These are phyloP conservation scores for Hypsizygus ulmarius DNA, from an alignment of 1,284 basidiomycete species.

Conservation along the genomic window DNA sequence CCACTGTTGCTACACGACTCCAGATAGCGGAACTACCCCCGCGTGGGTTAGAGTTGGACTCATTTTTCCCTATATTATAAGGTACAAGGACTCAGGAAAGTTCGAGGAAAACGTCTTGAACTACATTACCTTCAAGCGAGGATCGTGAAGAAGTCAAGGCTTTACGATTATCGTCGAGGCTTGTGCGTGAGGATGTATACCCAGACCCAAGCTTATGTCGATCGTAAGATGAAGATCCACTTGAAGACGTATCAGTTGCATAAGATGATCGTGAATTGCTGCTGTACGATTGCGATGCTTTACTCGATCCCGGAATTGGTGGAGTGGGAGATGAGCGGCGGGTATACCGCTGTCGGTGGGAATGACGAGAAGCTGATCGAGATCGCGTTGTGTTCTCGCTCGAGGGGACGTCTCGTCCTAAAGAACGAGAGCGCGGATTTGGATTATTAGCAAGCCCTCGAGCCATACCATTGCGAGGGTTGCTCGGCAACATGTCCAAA, in stretches of 20 bases:
- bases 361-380: slow-evolving; percentile 5
- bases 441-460: slow-evolving; percentile 28
- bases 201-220: slow-evolving; percentile 26
- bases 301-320: neutral
- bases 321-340: neutral
- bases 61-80: neutral
- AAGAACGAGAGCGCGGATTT: slow-evolving; percentile 22
- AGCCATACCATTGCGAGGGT: slow-evolving; percentile 8
- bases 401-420: neutral
- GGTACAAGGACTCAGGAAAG: neutral
- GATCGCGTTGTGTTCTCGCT: neutral
- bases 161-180: slow-evolving; percentile 35
- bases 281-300: neutral
- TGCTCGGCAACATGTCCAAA: slow-evolving; percentile 15
- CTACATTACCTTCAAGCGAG: slow-evolving; percentile 3
- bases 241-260: slow-evolving; percentile 26
- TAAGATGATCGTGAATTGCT: slow-evolving; percentile 9
- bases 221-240: slow-evolving; percentile 27
- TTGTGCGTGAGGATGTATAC: slow-evolving; percentile 45
- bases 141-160: neutral
- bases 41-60: slow-evolving; percentile 3
- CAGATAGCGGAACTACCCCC: slow-evolving; percentile 48
- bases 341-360: neutral
- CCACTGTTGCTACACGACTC: slow-evolving; percentile 53
- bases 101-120: too few species aligned